Evolutionary conservation across 2,329 filamentous ascomycete species (phyloP).

Genomic region (Fusarium incarnatum): DNA sequence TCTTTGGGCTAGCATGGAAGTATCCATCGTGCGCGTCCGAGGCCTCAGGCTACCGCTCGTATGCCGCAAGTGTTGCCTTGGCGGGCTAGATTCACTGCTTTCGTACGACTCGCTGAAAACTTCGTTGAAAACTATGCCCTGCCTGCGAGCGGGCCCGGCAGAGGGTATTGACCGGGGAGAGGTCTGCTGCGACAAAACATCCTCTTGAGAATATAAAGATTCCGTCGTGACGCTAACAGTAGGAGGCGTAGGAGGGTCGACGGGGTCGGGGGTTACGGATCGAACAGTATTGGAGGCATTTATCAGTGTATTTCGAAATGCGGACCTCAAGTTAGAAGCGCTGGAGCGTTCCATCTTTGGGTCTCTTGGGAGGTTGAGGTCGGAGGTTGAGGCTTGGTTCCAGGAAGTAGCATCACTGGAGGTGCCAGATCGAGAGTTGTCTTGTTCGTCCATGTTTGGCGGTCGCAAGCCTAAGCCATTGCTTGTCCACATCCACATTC

Average conservation of each 20-base stretch:
- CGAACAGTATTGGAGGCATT: slow-evolving; percentile 64
- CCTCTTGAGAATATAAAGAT: slow-evolving; percentile 41
- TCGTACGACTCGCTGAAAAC: slow-evolving; percentile 64
- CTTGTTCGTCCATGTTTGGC: slow-evolving; percentile 60
- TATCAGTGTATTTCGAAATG: slow-evolving; percentile 48
- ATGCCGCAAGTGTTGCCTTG: slow-evolving; percentile 50
- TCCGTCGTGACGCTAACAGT: slow-evolving; percentile 42
- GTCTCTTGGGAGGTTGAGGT: slow-evolving; percentile 46
- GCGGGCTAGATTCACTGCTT: slow-evolving; percentile 55
- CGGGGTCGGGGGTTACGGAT: slow-evolving; percentile 73
- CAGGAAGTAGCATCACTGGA: slow-evolving; percentile 51
- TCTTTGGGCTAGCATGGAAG: slow-evolving; percentile 62
- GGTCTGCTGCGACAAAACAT: slow-evolving; percentile 48
- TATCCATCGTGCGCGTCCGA: slow-evolving; percentile 70
- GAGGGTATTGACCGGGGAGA: slow-evolving; percentile 49
- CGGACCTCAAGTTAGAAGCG: slow-evolving; percentile 51
- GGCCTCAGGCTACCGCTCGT: slow-evolving; percentile 58
- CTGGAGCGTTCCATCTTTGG: slow-evolving; percentile 53
- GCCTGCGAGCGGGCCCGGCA: slow-evolving; percentile 59
- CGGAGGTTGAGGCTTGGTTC: slow-evolving; percentile 49
- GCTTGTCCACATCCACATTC: slow-evolving; percentile 55
- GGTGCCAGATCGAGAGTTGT: slow-evolving; percentile 51
- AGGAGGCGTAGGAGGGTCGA: slow-evolving; percentile 49
- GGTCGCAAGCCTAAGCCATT: slow-evolving; percentile 60
- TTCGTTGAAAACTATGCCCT: slow-evolving; percentile 72